phyloP scores from a whole-genome alignment of 805 yeast species.

The Scheffersomyces amazonensis region DNA sequence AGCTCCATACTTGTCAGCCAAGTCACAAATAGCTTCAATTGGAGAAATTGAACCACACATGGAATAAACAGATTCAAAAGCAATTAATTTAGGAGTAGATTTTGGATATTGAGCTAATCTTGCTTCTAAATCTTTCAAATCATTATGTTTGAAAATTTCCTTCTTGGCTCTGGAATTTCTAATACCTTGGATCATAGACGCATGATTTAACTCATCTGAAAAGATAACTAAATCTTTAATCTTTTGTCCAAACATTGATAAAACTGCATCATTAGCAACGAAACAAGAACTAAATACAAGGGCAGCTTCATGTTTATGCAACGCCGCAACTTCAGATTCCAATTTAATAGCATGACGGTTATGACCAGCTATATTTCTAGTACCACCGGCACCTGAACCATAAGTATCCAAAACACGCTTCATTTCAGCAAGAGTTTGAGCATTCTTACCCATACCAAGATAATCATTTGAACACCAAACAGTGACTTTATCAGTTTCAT shows the following conservation, averaged over 20 bases:
- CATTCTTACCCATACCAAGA: conserved; percentile 88
- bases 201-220: conserved; percentile 92
- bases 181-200: conserved; percentile 96
- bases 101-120: conserved; percentile 77
- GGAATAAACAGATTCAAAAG: conserved; percentile 95
- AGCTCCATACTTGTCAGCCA: conserved; percentile 98
- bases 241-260: conserved; percentile 87
- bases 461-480: conserved; percentile 99
- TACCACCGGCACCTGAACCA: conserved; percentile 99
- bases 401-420: conserved; percentile 76
- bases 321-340: conserved; percentile 82
- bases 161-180: conserved; percentile 85
- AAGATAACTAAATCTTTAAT: conserved; percentile 87
- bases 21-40: conserved; percentile 85
- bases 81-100: conserved; percentile 90
- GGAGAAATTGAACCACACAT: conserved; percentile 99
- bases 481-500: conserved; percentile 79
- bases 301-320: conserved; percentile 94
- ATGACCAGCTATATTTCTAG: conserved; percentile 98
- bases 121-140: conserved; percentile 77
- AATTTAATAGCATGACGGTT: conserved; percentile 83
- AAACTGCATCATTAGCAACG: conserved; percentile 95
- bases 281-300: conserved; percentile 93
- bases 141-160: conserved; percentile 89
- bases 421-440: conserved; percentile 71